Percentiles rank a stretch among this genome's conserved stretches.
These are phyloP conservation scores for Sarcomyxa edulis DNA, from an alignment of 768 basidiomycete species.

Conservation along the genomic window DNA sequence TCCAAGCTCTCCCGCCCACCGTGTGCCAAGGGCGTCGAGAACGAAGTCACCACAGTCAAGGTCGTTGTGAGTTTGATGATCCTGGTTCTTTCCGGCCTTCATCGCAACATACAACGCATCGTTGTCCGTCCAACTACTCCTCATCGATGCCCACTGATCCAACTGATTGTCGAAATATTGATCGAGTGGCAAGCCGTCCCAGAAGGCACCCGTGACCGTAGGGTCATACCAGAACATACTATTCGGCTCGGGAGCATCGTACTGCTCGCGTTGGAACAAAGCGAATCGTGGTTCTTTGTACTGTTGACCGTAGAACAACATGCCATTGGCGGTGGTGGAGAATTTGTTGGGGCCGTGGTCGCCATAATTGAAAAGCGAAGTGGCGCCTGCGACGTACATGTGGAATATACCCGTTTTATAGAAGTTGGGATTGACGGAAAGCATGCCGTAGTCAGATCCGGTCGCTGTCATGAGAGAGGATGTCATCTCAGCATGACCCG, in stretches of 20 bases:
- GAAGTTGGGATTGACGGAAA: slow-evolving; percentile 66
- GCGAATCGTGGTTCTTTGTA: slow-evolving; percentile 71
- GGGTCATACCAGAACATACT: slow-evolving; percentile 94
- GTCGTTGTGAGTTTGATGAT: slow-evolving; percentile 93
- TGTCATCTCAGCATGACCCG: slow-evolving; percentile 85
- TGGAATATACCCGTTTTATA: slow-evolving; percentile 78
- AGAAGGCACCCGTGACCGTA: slow-evolving; percentile 79
- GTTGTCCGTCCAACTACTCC: slow-evolving; percentile 88
- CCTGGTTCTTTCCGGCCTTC: slow-evolving; percentile 77
- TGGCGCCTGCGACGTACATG: slow-evolving; percentile 82
- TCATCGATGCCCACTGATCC: slow-evolving; percentile 88
- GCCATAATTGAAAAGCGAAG: slow-evolving; percentile 79
- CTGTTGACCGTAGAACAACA: slow-evolving; percentile 71
- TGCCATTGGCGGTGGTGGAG: slow-evolving; percentile 85
- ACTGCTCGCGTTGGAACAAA: slow-evolving; percentile 88
- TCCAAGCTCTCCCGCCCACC: slow-evolving; percentile 95
- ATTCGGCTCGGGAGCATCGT: slow-evolving; percentile 79
- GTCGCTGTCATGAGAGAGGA: slow-evolving; percentile 81
- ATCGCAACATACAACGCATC: slow-evolving; percentile 81
- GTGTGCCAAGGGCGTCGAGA: slow-evolving; percentile 85
- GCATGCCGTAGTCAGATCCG: slow-evolving; percentile 74
- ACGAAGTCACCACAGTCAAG: slow-evolving; percentile 95
- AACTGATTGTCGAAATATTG: slow-evolving; percentile 65
- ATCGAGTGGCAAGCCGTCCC: slow-evolving; percentile 83
- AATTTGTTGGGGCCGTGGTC: slow-evolving; percentile 95